Evolutionary conservation across 345 rosid species (phyloP).

Genomic region (Reutealis trisperma): DNA sequence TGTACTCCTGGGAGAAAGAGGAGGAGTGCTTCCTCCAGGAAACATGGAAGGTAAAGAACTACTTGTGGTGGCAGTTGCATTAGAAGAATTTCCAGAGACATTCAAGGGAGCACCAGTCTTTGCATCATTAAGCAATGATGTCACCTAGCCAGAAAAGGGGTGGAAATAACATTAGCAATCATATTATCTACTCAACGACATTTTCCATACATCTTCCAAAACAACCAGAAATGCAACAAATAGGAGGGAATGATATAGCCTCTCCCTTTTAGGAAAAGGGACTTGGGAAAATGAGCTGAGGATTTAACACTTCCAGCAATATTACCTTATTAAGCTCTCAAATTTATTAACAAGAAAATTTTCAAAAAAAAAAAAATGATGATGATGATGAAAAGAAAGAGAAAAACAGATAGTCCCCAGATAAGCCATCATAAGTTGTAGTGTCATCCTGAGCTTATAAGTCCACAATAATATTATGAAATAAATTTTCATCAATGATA

Average conservation of each 20-base stretch:
- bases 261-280: background rate
- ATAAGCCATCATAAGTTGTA: background rate
- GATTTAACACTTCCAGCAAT: background rate
- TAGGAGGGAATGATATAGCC: background rate
- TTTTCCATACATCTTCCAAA: background rate
- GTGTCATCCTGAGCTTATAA: background rate
- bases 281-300: background rate
- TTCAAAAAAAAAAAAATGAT: background rate
- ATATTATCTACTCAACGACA: constrained; percentile 3
- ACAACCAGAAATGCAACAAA: background rate
- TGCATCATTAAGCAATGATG: constrained; percentile 77
- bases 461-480: background rate
- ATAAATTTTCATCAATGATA: background rate
- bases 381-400: background rate
- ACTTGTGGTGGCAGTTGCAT: constrained; percentile 52
- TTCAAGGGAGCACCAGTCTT: constrained; percentile 76
- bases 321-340: background rate
- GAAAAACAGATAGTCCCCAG: too few relatives aligned
- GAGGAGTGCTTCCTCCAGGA: constrained; percentile 94
- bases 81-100: constrained; percentile 61
- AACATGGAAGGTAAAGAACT: constrained; percentile 89
- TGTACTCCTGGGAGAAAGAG: constrained; percentile 89
- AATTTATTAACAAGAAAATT: too few relatives aligned
- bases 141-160: constrained; percentile 43
- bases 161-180: constrained; percentile 8